Percentiles rank a stretch among this genome's conserved stretches.
Conservation (phyloP, 2,329 filamentous ascomycete species). For the Canariomyces notabilis region DNA sequence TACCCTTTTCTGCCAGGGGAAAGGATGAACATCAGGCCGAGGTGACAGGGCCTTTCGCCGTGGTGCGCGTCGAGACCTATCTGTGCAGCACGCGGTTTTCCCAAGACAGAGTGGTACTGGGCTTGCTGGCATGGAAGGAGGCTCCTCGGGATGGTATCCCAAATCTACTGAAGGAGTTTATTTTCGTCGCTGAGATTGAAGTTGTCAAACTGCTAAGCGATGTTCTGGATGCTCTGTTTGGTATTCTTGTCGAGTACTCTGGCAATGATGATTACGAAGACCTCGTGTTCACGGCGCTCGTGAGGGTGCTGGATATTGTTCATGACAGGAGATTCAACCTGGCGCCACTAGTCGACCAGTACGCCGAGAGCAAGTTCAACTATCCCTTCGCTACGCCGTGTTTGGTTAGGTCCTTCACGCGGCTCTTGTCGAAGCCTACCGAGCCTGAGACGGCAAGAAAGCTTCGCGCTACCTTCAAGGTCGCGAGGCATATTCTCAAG, state of each 20-base stretch:
- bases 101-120: slow-evolving; percentile 80
- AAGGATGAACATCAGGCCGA: slow-evolving; percentile 66
- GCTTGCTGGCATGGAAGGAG: slow-evolving; percentile 82
- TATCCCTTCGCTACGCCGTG: slow-evolving; percentile 90
- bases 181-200: slow-evolving; percentile 95
- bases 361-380: slow-evolving; percentile 82
- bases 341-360: slow-evolving; percentile 83
- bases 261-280: slow-evolving; percentile 91
- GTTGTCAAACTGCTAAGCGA: slow-evolving; percentile 89
- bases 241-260: slow-evolving; percentile 84
- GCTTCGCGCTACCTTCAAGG: slow-evolving; percentile 87
- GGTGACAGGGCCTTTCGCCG: slow-evolving; percentile 72
- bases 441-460: slow-evolving; percentile 80
- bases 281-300: slow-evolving; percentile 81
- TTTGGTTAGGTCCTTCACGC: slow-evolving; percentile 78
- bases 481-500: slow-evolving; percentile 85
- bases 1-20: slow-evolving; percentile 71
- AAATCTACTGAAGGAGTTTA: slow-evolving; percentile 70
- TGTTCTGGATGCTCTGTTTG: slow-evolving; percentile 86
- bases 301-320: slow-evolving; percentile 86
- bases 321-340: slow-evolving; percentile 93
- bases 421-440: slow-evolving; percentile 74
- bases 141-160: slow-evolving; percentile 66
- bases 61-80: slow-evolving; percentile 74
- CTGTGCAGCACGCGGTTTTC: slow-evolving; percentile 94